Evolutionary conservation across 2,329 filamentous ascomycete genomes (phyloP), one percentile per base, ranked within the genome.

Genomic region (Verticillium klebahnii): DNA sequence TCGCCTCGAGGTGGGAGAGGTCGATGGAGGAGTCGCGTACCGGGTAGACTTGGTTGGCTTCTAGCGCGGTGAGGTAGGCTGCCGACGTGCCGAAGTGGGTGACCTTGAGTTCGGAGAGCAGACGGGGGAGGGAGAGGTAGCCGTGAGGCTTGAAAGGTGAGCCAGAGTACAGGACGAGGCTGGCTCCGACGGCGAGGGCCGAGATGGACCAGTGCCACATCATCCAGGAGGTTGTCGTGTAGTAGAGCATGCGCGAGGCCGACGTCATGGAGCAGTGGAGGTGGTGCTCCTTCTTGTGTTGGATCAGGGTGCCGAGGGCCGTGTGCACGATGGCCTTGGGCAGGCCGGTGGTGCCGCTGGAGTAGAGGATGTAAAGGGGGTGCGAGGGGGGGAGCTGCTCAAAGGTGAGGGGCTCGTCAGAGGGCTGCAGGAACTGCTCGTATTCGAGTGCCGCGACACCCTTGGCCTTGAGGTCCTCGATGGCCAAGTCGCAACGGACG

Each of bases 171-270:
- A 98, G 82, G 23, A 98, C 83, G 14, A 98, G 80, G 0, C 92
- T 94, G 12, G 91, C 85, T 60, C 94, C 94, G 34, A 87, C 88
- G 11, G 93, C 91, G 4, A 98, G 86, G 6, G 89, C 92, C 1
- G 92, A 94, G 23, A 97, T 85, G 50, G 93, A 88, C 93, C 94
- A 98, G 74, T 98, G 94, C 93, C 93, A 97, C 94, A 98, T 98
- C 93, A 99, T 98, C 95, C 93, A 97, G 0, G 92, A 96, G 12
- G 90, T 93, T 3, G 93, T 97, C 1, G 93, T 97, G 78, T 93
- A 97, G 78, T 97, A 97, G 74, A 97, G 91, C 71, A 97, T 82
- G 23, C 89, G 85, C 52, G 93, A 91, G 2, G 81, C 79, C 0
- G 89, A 83, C 9, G 83, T 82, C 65, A 99, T 87, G 25, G 93